Evolutionary conservation across 1,284 basidiomycete genomes (phyloP), one percentile per base, ranked within the genome.

Genomic region (Cryptococcus depauperatus): DNA sequence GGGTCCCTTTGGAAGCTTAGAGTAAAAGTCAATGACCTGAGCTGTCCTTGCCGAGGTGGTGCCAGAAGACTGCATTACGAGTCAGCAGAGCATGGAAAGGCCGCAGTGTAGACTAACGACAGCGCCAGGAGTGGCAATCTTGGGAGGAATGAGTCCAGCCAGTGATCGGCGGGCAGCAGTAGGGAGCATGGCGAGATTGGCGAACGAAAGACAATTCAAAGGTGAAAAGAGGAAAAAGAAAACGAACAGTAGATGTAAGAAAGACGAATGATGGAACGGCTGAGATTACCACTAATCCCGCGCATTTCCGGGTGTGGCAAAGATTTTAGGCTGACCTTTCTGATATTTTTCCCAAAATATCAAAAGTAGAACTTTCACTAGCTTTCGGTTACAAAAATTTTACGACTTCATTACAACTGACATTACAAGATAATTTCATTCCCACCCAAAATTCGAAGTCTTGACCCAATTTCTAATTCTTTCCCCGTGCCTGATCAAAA

Each of bases 11-110:
- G 90, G 91, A 40, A 96, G 78, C 70, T 85, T 87, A 57, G 86
- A 90, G 78, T 96, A 96, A 74, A 95, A 95, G 64, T 84, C 80
- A 55, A 95, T 88, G 65, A 95, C 84, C 32, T 82, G 80, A 48
- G 80, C 77, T 47, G 93, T 85, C 57, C 84, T 82, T 44, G 79
- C 80, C 46, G 83, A 85, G 51, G 66, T 70, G 48, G 81, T 79
- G 55, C 87, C 89, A 51, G 83, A 81, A 45, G 84, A 79, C 84
- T 73, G 55, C 33, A 35, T 13, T 37, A 19, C 27, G 21, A 35
- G 29, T 33, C n/a, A 19, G 39, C 35, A 45, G 33, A 2, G 16
- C 23, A 22, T 30, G 13, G 23, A 16, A 10, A 14, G 43, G 28
- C 28, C 18, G 29, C 32, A 40, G 35, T 8, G 21, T 18, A 22